phyloP scores from a whole-genome alignment of 2,329 filamentous ascomycete species.

The Aspergillus sclerotialis region DNA sequence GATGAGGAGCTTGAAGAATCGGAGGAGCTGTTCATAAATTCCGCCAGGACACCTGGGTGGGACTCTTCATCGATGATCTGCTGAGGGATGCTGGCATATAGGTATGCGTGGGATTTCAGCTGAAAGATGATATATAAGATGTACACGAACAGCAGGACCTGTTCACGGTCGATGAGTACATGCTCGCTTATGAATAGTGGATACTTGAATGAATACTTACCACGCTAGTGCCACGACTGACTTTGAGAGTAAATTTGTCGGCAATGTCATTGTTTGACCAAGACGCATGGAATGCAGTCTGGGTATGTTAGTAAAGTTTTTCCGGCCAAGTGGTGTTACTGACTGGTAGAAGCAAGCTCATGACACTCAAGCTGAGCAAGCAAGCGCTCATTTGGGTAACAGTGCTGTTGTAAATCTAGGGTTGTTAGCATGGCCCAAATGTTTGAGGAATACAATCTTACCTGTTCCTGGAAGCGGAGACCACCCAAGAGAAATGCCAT shows the following conservation, averaged over 20 bases:
- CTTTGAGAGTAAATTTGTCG: constrained; percentile 66
- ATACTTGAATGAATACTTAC: constrained; percentile 40
- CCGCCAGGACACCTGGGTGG: constrained; percentile 73
- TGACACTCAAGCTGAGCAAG: constrained; percentile 81
- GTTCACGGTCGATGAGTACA: too few species aligned
- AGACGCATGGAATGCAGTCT: constrained; percentile 90
- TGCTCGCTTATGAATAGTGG: too few species aligned
- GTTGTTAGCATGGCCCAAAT: not conserved
- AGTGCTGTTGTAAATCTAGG: constrained; percentile 81
- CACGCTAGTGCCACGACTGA: constrained; percentile 84
- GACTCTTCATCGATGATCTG: constrained; percentile 89
- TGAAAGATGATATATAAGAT: constrained; percentile 80
- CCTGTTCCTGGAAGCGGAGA: constrained; percentile 79
- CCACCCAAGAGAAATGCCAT: constrained; percentile 89
- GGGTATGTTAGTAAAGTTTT: too few species aligned
- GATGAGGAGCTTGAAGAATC: constrained; percentile 45
- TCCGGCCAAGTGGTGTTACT: too few species aligned
- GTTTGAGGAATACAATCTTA: constrained; percentile 26
- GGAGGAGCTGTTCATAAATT: constrained; percentile 61
- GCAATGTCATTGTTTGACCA: constrained; percentile 59
- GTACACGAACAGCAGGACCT: constrained; percentile 76
- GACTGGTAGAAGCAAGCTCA: constrained; percentile 77
- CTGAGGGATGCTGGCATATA: constrained; percentile 89
- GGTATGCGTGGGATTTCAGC: constrained; percentile 83
- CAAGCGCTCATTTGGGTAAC: constrained; percentile 96